Percentiles rank a stretch among this genome's conserved stretches.
Evolutionary conservation across 257 asterid genomes (phyloP).

Genomic region (Solanum peruvianum): DNA sequence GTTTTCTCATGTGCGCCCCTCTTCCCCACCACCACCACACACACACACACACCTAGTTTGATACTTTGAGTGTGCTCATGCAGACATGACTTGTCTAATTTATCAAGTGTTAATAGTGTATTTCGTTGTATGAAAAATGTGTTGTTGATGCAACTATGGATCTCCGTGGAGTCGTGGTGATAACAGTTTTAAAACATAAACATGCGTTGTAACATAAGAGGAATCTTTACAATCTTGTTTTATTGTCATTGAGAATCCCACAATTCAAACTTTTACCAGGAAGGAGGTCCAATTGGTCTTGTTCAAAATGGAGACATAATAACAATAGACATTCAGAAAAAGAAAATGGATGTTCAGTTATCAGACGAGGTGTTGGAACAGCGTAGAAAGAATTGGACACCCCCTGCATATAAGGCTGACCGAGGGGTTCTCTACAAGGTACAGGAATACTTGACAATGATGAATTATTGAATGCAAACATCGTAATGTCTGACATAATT

Average conservation of each 20-base stretch:
- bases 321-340: slow-evolving; percentile 58
- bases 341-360: slow-evolving; percentile 55
- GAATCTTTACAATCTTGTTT: neutral
- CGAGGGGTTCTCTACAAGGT: slow-evolving; percentile 94
- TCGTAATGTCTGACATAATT: neutral
- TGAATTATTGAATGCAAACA: neutral
- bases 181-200: neutral
- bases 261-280: slow-evolving; percentile 33
- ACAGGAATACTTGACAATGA: neutral
- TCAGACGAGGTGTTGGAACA: slow-evolving; percentile 56
- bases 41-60: neutral
- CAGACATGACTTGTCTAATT: neutral
- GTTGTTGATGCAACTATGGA: neutral
- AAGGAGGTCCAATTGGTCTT: slow-evolving; percentile 92
- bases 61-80: neutral
- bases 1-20: neutral
- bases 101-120: neutral
- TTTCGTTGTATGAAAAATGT: neutral
- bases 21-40: neutral
- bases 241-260: neutral
- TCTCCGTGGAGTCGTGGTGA: neutral
- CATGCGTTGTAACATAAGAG: neutral
- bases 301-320: slow-evolving; percentile 66
- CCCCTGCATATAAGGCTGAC: slow-evolving; percentile 67
- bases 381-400: slow-evolving; percentile 68